A percentile compares a stretch with the other conserved stretches of the same genome.
Evolutionary conservation across 805 yeast genomes (phyloP).

Genomic region (Pichia nanzhaoensis): DNA sequence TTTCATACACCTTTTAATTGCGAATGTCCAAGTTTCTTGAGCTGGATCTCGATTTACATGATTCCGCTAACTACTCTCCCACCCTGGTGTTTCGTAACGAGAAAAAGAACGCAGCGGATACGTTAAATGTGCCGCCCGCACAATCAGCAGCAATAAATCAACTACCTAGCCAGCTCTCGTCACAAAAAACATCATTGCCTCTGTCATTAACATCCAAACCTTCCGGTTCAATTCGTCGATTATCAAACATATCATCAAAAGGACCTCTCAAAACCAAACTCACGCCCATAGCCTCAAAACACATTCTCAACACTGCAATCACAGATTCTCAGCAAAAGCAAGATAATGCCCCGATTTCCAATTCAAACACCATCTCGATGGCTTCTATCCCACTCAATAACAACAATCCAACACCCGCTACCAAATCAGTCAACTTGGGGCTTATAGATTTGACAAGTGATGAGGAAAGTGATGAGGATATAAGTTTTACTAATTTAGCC

Average conservation of each 20-base stretch:
- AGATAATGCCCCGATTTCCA: background rate
- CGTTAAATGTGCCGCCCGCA: no score
- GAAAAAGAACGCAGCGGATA: background rate
- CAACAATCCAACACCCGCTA: background rate
- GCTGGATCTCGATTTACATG: background rate
- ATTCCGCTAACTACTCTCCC: slow-evolving; percentile 1
- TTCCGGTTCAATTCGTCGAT: no score
- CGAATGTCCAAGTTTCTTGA: slow-evolving; percentile 7
- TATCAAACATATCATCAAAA: no score
- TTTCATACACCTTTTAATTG: no score
- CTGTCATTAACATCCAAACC: no score
- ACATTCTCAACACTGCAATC: no score
- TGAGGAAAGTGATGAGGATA: slow-evolving; percentile 4
- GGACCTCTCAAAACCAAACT: no score
- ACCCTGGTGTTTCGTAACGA: slow-evolving; percentile 2
- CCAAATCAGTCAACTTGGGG: background rate
- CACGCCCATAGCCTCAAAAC: no score
- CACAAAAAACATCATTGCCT: no score
- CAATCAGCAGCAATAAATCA: no score
- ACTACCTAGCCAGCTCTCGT: no score
- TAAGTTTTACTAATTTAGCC: background rate
- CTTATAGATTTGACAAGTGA: slow-evolving; percentile 6
- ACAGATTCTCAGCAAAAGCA: no score
- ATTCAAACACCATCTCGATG: slow-evolving; percentile 3
- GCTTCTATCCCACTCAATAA: background rate